Evolutionary conservation across 1,139 yeast genomes (phyloP).

Genomic region (Magnusiomyces tetraspermus): DNA sequence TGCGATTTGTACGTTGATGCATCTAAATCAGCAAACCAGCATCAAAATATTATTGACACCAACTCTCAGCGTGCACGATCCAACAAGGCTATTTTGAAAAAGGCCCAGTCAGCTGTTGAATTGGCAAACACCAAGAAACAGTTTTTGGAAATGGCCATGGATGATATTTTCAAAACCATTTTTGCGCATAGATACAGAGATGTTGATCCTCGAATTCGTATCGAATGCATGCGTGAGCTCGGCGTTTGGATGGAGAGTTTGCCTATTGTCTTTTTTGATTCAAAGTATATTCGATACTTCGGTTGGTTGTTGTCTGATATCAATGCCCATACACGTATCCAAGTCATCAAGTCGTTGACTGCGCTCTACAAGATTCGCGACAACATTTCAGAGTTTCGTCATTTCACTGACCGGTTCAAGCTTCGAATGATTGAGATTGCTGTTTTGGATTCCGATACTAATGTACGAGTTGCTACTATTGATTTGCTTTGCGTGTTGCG

Average conservation of each 20-base stretch:
- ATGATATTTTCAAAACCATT: conserved; percentile 57
- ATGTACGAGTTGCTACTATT: conserved; percentile 46
- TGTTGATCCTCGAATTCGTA: conserved; percentile 60
- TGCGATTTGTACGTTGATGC: conserved; percentile 32
- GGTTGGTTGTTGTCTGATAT: conserved; percentile 82
- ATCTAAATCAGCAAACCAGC: conserved; percentile 13
- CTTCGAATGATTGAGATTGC: conserved; percentile 57
- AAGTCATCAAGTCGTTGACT: conserved; percentile 49
- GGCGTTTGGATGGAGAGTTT: conserved; percentile 60
- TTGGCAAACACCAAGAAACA: conserved; percentile 45
- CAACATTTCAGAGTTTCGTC: conserved; percentile 44
- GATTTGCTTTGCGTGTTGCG: conserved; percentile 48
- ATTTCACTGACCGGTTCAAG: conserved; percentile 64
- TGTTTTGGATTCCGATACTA: conserved; percentile 41
- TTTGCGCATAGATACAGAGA: conserved; percentile 77
- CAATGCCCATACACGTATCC: conserved; percentile 49
- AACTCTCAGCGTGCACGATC: conserved; percentile 32
- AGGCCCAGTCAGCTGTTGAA: conserved; percentile 41
- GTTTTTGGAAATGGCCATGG: conserved; percentile 46
- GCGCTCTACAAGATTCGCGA: conserved; percentile 39
- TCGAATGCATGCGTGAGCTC: conserved; percentile 53
- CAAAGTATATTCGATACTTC: conserved; percentile 60
- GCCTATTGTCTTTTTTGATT: conserved; percentile 65
- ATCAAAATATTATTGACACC: conserved; percentile 28
- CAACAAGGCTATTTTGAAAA: conserved; percentile 34